Conservation (phyloP, 768 basidiomycete species). For the Leccinum aurantiacum region DNA sequence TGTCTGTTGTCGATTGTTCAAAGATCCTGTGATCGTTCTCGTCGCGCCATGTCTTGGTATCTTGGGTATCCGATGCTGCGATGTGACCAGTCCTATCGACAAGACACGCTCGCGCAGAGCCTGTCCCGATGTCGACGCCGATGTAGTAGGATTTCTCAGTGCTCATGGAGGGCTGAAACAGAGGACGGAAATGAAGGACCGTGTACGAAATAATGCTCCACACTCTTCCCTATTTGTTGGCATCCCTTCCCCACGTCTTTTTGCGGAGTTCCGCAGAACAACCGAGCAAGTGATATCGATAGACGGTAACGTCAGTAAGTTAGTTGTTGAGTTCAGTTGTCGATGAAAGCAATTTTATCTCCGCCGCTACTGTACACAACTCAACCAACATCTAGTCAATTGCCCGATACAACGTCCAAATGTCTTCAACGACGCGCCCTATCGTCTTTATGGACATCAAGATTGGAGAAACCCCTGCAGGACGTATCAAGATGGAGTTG, state of each 20-base stretch:
- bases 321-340: background rate
- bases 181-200: conserved; percentile 1
- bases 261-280: background rate
- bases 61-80: conserved; percentile 75
- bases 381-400: background rate
- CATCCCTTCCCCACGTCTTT: background rate
- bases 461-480: conserved; percentile 95
- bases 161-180: conserved; percentile 32
- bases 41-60: conserved; percentile 86
- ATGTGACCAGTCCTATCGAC: conserved; percentile 67
- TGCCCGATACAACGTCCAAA: conserved; percentile 13
- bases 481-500: conserved; percentile 95
- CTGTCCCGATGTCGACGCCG: conserved; percentile 88
- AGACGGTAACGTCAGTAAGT: background rate
- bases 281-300: background rate
- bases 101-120: conserved; percentile 86
- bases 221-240: conserved; percentile 2
- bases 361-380: background rate
- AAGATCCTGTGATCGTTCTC: conserved; percentile 86
- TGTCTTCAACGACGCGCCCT: conserved; percentile 63
- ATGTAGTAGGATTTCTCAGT: conserved; percentile 52
- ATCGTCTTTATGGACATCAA: conserved; percentile 97
- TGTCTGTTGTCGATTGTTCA: conserved; percentile 90
- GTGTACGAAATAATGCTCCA: conserved; percentile 15
- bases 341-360: background rate